Conservation (phyloP, 2,329 filamentous ascomycete species). For the Alternaria sp. region DNA sequence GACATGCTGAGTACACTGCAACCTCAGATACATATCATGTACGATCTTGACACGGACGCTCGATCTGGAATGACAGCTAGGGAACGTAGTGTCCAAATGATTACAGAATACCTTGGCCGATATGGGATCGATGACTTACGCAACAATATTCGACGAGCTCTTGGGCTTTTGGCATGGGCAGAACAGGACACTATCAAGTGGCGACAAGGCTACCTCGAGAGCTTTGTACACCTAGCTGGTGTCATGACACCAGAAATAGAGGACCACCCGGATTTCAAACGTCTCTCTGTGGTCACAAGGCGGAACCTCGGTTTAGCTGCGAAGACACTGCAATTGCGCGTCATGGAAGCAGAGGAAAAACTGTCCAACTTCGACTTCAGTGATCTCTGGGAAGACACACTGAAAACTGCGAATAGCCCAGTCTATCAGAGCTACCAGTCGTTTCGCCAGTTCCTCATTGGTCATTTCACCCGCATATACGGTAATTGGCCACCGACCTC, state of each 20-base stretch:
- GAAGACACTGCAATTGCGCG: conserved; percentile 68
- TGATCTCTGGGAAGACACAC: conserved; percentile 64
- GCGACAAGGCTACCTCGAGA: conserved; percentile 73
- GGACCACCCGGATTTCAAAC: conserved; percentile 64
- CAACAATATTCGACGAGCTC: conserved; percentile 66
- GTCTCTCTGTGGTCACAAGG: conserved; percentile 68
- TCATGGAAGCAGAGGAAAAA: conserved; percentile 69
- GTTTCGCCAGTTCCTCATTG: conserved; percentile 67
- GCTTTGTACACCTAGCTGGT: conserved; percentile 72
- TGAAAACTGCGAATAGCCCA: conserved; percentile 48
- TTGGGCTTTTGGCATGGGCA: conserved; percentile 70
- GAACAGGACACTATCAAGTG: conserved; percentile 69
- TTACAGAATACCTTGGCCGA: conserved; percentile 67
- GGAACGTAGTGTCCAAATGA: conserved; percentile 63
- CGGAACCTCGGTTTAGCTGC: conserved; percentile 69
- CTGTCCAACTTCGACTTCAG: conserved; percentile 67
- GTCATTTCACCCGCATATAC: conserved; percentile 65
- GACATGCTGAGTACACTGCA: conserved; percentile 71
- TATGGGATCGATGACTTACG: conserved; percentile 71
- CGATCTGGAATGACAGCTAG: conserved; percentile 39
- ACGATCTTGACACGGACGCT: conserved; percentile 53
- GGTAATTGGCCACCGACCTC: conserved; percentile 68
- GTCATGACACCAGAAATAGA: conserved; percentile 59
- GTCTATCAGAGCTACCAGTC: conserved; percentile 66
- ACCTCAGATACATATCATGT: conserved; percentile 65